Evolutionary conservation across 768 basidiomycete species (phyloP).

Genomic region (Crepidotus variabilis): DNA sequence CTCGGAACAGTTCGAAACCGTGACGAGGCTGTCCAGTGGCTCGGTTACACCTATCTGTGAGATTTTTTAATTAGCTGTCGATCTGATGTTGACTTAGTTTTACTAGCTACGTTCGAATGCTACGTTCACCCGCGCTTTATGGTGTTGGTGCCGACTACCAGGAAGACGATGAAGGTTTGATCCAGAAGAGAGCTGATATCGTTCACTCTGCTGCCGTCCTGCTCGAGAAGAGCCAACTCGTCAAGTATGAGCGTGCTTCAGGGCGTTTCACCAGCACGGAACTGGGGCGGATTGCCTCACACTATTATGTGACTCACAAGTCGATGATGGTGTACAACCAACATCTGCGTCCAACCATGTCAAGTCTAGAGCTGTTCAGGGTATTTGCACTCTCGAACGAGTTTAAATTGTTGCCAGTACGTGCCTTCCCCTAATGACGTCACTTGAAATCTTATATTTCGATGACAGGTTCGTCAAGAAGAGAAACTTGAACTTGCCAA

Average conservation of each 20-base stretch:
- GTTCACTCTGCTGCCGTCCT: conserved; percentile 89
- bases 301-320: conserved; percentile 92
- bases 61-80: conserved; percentile 3
- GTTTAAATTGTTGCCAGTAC: conserved; percentile 84
- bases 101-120: conserved; percentile 88
- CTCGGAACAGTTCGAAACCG: conserved; percentile 91
- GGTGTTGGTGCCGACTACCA: conserved; percentile 87
- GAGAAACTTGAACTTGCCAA: conserved; percentile 91
- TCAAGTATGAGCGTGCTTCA: conserved; percentile 89
- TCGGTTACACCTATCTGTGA: conserved; percentile 91
- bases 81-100: conserved; percentile 6
- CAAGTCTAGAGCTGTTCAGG: conserved; percentile 85
- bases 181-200: conserved; percentile 95
- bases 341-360: conserved; percentile 85
- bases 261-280: conserved; percentile 93
- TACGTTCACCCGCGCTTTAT: conserved; percentile 84
- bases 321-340: conserved; percentile 98
- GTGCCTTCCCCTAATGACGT: conserved; percentile 16
- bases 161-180: conserved; percentile 74
- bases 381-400: conserved; percentile 95
- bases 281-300: conserved; percentile 88
- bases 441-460: conserved; percentile 3
- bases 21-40: conserved; percentile 97
- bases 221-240: conserved; percentile 88
- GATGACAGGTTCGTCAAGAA: conserved; percentile 66